A percentile compares a stretch with the other conserved stretches of the same genome.
phyloP scores from a whole-genome alignment of 83 land plant genomes.

The Thuja plicata region DNA sequence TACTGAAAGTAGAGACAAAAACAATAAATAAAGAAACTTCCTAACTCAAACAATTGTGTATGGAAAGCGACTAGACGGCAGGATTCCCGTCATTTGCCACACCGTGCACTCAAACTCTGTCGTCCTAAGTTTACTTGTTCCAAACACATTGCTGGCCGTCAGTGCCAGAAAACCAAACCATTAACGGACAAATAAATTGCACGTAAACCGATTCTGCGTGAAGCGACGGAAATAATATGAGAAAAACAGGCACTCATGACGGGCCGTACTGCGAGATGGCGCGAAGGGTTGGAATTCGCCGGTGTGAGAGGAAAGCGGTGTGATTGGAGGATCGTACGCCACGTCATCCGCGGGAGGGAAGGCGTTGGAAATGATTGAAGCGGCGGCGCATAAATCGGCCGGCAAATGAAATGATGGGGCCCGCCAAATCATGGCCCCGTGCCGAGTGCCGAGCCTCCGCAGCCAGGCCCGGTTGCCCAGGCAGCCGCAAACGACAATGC shows the following conservation, averaged over 20 bases:
- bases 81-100: no score
- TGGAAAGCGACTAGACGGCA: no score
- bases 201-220: neutral
- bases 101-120: no score
- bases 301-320: neutral
- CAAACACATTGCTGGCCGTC: no score
- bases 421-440: neutral
- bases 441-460: neutral
- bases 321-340: neutral
- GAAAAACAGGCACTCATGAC: no score
- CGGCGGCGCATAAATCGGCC: neutral
- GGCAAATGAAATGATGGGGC: neutral
- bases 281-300: neutral
- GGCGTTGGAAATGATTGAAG: constrained; percentile 1
- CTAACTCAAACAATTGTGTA: no score
- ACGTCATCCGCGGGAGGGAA: neutral
- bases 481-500: neutral
- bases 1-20: neutral
- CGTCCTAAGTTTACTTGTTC: no score
- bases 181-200: no score
- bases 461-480: neutral
- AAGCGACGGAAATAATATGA: neutral
- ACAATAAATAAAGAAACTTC: no score
- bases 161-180: no score
- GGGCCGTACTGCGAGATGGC: neutral